A percentile compares a stretch with the other conserved stretches of the same genome.
Evolutionary conservation across 23 red algal species (phyloP).

Genomic region (Gracilaria gracilis): DNA sequence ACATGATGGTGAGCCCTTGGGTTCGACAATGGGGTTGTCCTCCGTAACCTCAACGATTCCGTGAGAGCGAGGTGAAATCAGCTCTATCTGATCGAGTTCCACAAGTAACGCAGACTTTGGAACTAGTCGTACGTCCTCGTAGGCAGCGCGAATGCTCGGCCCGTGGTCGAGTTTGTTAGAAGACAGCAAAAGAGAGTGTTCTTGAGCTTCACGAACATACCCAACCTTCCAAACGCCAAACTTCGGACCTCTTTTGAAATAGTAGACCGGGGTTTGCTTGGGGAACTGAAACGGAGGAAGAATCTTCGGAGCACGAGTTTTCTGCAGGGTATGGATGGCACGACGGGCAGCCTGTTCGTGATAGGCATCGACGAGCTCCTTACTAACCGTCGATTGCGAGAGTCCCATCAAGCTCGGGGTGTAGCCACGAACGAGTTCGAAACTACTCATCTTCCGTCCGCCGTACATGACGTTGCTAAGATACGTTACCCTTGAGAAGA

Average conservation of each 20-base stretch:
- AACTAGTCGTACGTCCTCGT: slow-evolving; percentile 37
- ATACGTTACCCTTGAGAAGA: slow-evolving; percentile 13
- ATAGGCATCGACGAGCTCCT: slow-evolving; percentile 2
- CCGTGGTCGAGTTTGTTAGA: too few relatives aligned
- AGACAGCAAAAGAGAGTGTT: too few relatives aligned
- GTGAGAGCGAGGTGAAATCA: background rate
- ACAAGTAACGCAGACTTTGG: slow-evolving; percentile 15
- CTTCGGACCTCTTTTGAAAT: too few relatives aligned
- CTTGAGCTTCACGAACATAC: too few relatives aligned
- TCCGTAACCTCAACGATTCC: background rate
- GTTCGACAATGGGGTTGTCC: background rate
- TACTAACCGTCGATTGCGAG: background rate
- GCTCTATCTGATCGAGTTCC: slow-evolving; percentile 15
- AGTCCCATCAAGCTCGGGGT: slow-evolving; percentile 34
- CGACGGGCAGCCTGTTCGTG: slow-evolving; percentile 36
- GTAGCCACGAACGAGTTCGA: slow-evolving; percentile 46
- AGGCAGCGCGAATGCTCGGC: slow-evolving; percentile 27
- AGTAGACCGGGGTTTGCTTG: too few relatives aligned
- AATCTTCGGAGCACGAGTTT: too few relatives aligned
- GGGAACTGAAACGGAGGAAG: too few relatives aligned
- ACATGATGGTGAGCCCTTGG: too few relatives aligned
- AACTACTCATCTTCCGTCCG: slow-evolving; percentile 36
- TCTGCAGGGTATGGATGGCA: too few relatives aligned
- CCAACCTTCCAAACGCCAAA: too few relatives aligned
- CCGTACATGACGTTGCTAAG: slow-evolving; percentile 44